Base-by-base conservation (phyloP, 805 yeast species). In the Wickerhamia fluorescens region DNA sequence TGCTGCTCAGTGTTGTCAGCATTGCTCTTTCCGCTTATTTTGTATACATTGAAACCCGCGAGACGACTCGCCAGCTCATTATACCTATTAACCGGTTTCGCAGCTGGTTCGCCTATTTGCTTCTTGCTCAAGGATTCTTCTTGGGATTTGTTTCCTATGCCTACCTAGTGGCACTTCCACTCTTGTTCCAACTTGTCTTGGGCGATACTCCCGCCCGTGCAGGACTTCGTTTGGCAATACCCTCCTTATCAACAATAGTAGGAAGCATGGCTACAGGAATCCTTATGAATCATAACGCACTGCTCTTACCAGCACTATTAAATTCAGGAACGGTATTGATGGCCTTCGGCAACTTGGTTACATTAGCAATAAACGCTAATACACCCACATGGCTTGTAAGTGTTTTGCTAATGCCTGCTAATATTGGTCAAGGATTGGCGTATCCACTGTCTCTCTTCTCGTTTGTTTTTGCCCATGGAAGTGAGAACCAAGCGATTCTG, bases 221-320 rank as follows among this genome's bases (percentile, higher is more conserved):
- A 4, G 28, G 28, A 5, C 39, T 63, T 12, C 42, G 70, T 29
- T 44, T 66, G 22, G 56, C 61, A 2, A 51, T 60, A 12, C 71
- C 68, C 4, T 55, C 69, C 3, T 29, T 58, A 11, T 56, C 58
- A 21, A 62, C 66, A 2, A 64, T 68, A n/a, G 48, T 62, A 15
- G 71, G 71, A 4, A 59, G 68, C 3, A 31, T 66, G 12, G 42
- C 52, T 6, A 53, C 68, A 1, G 71, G 69, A 0, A 37, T 49
- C 21, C 40, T 51, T 29, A 62, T 62, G 66, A 51, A 59, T 25
- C 49, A 41, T 23, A 44, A 44, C 23, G 41, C 50, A 6, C n/a
- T n/a, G n/a, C 37, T 42, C 15, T 40, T 64, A 16, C 16, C 12
- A 10, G 19, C 22, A 14, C 37, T 65, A 19, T 49, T 59, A 15